Evolutionary conservation across 169 alveolate species (phyloP).

Genomic region (Plasmodium gallinaceum): DNA sequence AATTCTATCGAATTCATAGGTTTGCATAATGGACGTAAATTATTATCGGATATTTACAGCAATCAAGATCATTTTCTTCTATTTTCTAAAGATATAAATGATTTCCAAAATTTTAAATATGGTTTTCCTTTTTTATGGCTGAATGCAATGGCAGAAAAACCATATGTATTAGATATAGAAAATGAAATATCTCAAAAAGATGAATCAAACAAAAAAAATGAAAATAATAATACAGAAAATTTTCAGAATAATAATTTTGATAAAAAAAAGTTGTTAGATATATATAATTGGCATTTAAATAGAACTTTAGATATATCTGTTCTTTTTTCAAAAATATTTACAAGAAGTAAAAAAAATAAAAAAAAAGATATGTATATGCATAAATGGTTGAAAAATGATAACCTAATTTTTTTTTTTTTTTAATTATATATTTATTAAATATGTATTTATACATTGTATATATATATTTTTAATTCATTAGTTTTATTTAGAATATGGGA

Average conservation of each 20-base stretch:
- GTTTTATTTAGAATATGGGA: conserved; percentile 77
- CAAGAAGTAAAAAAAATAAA: conserved; percentile 52
- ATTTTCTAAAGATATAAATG: conserved; percentile 33
- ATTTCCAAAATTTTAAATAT: conserved; percentile 63
- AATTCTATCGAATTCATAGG: conserved; percentile 58
- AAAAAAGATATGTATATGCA: conserved; percentile 17
- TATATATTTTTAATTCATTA: conserved; percentile 21
- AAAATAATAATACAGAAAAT: conserved; percentile 11
- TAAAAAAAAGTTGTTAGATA: conserved; percentile 23
- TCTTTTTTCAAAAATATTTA: conserved; percentile 59
- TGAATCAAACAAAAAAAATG: neutral
- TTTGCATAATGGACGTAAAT: conserved; percentile 28
- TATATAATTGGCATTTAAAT: conserved; percentile 65
- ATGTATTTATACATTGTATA: neutral
- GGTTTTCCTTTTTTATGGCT: conserved; percentile 76
- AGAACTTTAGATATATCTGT: conserved; percentile 70
- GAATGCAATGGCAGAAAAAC: conserved; percentile 63
- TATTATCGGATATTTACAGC: conserved; percentile 62
- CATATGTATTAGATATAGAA: neutral
- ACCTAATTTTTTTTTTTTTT: neutral
- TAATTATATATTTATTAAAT: too few relatives aligned
- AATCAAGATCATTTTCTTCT: conserved; percentile 55
- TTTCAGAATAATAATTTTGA: conserved; percentile 4
- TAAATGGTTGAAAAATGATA: neutral
- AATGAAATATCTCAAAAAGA: neutral